These are phyloP conservation scores for Ballota nigra DNA, from an alignment of 257 asterid genomes.

Conservation along the genomic window DNA sequence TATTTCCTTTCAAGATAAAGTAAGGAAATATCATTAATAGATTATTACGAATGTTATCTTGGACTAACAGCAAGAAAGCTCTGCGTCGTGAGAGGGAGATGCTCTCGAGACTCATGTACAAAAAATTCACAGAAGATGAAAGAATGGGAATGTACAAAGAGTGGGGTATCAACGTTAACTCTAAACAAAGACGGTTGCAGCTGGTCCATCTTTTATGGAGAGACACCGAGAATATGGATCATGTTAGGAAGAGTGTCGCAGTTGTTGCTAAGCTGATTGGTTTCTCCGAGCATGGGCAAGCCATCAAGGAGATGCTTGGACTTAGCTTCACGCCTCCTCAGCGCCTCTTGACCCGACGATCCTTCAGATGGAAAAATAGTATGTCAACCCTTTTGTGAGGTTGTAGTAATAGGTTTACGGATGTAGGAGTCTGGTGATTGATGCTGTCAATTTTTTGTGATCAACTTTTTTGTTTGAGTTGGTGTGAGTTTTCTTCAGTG, in stretches of 20 bases:
- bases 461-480: slow-evolving; percentile 11
- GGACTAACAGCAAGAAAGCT: slow-evolving; percentile 57
- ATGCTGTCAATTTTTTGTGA: neutral
- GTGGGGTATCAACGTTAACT: slow-evolving; percentile 54
- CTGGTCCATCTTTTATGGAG: slow-evolving; percentile 55
- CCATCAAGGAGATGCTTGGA: slow-evolving; percentile 64
- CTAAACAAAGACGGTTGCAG: slow-evolving; percentile 52
- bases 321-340: slow-evolving; percentile 58
- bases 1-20: neutral
- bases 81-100: slow-evolving; percentile 59
- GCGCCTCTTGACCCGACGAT: slow-evolving; percentile 34
- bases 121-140: slow-evolving; percentile 45
- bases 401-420: slow-evolving; percentile 3
- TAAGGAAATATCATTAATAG: neutral
- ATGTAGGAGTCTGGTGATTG: slow-evolving; percentile 6
- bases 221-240: slow-evolving; percentile 38
- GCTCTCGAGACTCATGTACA: slow-evolving; percentile 51
- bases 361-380: slow-evolving; percentile 54
- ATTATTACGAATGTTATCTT: slow-evolving; percentile 14
- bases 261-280: slow-evolving; percentile 64
- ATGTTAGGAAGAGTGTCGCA: slow-evolving; percentile 48
- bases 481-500: neutral
- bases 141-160: slow-evolving; percentile 38
- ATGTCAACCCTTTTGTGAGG: slow-evolving; percentile 37
- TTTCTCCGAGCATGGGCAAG: slow-evolving; percentile 46